A percentile compares a stretch with the other conserved stretches of the same genome.
These are phyloP conservation scores for Pythium graminicola DNA, from an alignment of 352 stramenopile species.

Conservation along the genomic window DNA sequence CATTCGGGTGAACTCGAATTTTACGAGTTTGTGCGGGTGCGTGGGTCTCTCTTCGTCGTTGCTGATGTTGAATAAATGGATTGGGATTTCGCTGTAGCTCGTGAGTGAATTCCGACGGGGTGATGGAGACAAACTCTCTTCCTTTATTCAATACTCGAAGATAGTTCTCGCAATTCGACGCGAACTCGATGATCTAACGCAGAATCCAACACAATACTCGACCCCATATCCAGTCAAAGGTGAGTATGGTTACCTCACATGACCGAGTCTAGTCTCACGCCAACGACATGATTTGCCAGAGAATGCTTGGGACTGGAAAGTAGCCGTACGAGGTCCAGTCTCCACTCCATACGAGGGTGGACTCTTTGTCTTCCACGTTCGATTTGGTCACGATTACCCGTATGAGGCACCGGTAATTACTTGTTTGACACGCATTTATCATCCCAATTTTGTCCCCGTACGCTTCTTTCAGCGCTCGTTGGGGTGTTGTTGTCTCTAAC, in stretches of 20 bases:
- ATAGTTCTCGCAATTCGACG: constrained; percentile 42
- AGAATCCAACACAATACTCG: constrained; percentile 27
- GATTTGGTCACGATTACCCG: constrained; percentile 52
- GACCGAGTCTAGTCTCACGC: too few relatives aligned
- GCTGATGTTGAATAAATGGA: neutral
- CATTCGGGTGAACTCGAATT: constrained; percentile 61
- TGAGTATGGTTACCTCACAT: too few relatives aligned
- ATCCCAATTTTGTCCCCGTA: constrained; percentile 66
- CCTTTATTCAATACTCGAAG: constrained; percentile 64
- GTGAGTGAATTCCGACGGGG: constrained; percentile 57
- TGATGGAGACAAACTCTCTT: constrained; percentile 48
- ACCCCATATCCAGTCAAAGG: constrained; percentile 37
- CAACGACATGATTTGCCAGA: constrained; percentile 12
- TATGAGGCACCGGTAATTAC: constrained; percentile 42
- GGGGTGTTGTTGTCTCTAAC: too few relatives aligned
- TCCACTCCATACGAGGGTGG: constrained; percentile 42
- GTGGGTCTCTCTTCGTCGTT: neutral
- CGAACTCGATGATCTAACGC: constrained; percentile 34
- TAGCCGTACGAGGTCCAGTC: constrained; percentile 27
- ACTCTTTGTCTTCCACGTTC: constrained; percentile 40
- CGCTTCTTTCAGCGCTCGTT: too few relatives aligned
- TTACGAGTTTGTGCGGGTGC: constrained; percentile 56
- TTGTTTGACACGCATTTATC: constrained; percentile 52
- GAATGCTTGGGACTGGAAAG: constrained; percentile 48
- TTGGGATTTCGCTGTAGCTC: constrained; percentile 25